These are phyloP conservation scores for Tetrahymena thermophila DNA, from an alignment of 73 alveolate species.

Conservation along the genomic window DNA sequence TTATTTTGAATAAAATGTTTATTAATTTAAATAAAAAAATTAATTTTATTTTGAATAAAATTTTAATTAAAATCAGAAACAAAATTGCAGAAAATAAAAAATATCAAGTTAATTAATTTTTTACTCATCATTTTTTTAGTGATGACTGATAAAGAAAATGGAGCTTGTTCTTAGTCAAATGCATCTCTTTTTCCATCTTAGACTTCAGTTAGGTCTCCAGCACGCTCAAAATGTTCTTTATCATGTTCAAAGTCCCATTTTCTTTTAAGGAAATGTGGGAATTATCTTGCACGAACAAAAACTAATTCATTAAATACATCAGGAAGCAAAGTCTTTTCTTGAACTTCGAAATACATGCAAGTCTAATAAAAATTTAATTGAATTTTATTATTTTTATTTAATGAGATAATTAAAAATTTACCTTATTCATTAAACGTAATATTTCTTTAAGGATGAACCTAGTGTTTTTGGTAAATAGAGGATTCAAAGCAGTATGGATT, in stretches of 20 bases:
- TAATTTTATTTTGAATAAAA: no score
- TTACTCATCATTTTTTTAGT: slow-evolving; percentile 59
- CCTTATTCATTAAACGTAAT: slow-evolving; percentile 78
- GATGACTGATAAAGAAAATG: slow-evolving; percentile 86
- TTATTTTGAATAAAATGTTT: background rate
- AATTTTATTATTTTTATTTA: background rate
- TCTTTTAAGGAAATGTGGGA: slow-evolving; percentile 94
- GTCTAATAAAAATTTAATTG: slow-evolving; percentile 20
- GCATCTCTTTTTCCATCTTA: slow-evolving; percentile 92
- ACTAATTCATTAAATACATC: slow-evolving; percentile 87
- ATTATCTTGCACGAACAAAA: slow-evolving; percentile 87
- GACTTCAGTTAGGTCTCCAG: slow-evolving; percentile 61
- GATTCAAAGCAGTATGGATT: slow-evolving; percentile 80
- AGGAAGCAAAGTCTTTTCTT: slow-evolving; percentile 82
- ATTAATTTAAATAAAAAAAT: slow-evolving; percentile 4
- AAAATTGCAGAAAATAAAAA: background rate
- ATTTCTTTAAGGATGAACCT: slow-evolving; percentile 89
- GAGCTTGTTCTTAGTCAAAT: slow-evolving; percentile 83
- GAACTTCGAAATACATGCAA: slow-evolving; percentile 88
- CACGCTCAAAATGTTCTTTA: slow-evolving; percentile 58
- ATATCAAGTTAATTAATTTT: no score
- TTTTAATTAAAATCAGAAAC: no score
- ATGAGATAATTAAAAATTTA: background rate
- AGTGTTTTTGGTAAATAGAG: slow-evolving; percentile 77
- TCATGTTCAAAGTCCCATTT: slow-evolving; percentile 88